A percentile compares a stretch with the other conserved stretches of the same genome.
Conservation (phyloP, 2,329 filamentous ascomycete species). For the Alternaria gansuensis region DNA sequence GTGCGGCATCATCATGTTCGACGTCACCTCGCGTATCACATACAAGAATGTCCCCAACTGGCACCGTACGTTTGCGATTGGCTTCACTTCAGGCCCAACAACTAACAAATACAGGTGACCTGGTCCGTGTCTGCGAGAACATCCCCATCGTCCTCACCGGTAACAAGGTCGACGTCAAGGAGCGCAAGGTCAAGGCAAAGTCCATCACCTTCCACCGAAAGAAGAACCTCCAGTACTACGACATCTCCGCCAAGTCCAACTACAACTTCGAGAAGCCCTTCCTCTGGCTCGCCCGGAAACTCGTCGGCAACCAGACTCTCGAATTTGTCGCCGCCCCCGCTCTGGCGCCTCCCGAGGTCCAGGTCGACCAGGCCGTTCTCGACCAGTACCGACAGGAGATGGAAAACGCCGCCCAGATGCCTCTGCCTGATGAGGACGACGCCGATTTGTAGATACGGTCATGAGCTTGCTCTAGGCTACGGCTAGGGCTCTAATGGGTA, state of each 20-base stretch:
- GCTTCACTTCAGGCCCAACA: neutral
- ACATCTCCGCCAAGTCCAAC: slow-evolving; percentile 99
- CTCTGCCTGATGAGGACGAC: slow-evolving; percentile 94
- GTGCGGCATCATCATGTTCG: slow-evolving; percentile 99
- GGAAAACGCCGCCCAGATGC: slow-evolving; percentile 78
- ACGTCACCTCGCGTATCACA: slow-evolving; percentile 98
- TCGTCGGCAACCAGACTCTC: slow-evolving; percentile 89
- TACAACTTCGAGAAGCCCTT: slow-evolving; percentile 99
- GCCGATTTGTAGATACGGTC: slow-evolving; percentile 64
- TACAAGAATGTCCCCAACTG: slow-evolving; percentile 99
- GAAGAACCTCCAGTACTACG: slow-evolving; percentile 99
- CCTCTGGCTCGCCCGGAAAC: slow-evolving; percentile 98
- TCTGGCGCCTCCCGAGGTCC: slow-evolving; percentile 90
- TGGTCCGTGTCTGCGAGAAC: slow-evolving; percentile 99
- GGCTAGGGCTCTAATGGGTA: slow-evolving; percentile 39
- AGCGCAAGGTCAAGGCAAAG: slow-evolving; percentile 99
- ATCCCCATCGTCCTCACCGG: slow-evolving; percentile 97
- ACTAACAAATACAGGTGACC: slow-evolving; percentile 72
- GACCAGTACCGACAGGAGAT: slow-evolving; percentile 89
- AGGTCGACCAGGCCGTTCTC: slow-evolving; percentile 85
- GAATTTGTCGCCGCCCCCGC: slow-evolving; percentile 97
- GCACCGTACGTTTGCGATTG: slow-evolving; percentile 79
- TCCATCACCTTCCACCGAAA: slow-evolving; percentile 99
- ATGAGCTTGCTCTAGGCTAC: slow-evolving; percentile 32
- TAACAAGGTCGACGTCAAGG: slow-evolving; percentile 99